Evolutionary conservation across 768 basidiomycete species (phyloP).

Genomic region (Coprinopsis strossmayeri): DNA sequence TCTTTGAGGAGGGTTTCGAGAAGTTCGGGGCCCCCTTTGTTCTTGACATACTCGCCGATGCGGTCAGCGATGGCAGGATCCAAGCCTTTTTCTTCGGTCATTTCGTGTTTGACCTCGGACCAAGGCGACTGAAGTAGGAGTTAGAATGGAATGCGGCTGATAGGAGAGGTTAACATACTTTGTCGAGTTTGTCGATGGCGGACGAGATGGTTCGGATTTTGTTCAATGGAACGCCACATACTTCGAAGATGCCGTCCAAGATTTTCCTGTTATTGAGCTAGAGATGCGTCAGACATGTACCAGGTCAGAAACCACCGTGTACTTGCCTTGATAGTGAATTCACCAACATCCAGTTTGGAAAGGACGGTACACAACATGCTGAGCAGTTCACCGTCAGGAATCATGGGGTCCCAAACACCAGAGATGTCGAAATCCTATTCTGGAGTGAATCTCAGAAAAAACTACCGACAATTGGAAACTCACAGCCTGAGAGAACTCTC

Average conservation of each 20-base stretch:
- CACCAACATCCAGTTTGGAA: slow-evolving; percentile 80
- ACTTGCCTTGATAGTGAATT: slow-evolving; percentile 85
- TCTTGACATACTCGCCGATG: slow-evolving; percentile 95
- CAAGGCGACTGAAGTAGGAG: too few relatives aligned
- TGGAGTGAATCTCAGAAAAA: background rate
- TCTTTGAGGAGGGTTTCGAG: slow-evolving; percentile 67
- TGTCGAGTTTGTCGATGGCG: slow-evolving; percentile 98
- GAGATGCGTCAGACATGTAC: background rate
- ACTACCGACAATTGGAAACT: slow-evolving; percentile 17
- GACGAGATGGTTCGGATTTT: slow-evolving; percentile 92
- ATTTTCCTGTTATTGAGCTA: slow-evolving; percentile 96
- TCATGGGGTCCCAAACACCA: slow-evolving; percentile 92
- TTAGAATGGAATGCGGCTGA: too few relatives aligned
- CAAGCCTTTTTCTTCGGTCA: slow-evolving; percentile 94
- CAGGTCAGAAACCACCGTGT: background rate
- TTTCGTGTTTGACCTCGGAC: slow-evolving; percentile 90
- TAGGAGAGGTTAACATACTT: too few relatives aligned
- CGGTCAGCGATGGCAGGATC: slow-evolving; percentile 76
- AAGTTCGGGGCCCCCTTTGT: slow-evolving; percentile 85
- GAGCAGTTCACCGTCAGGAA: slow-evolving; percentile 91
- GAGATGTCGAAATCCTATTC: slow-evolving; percentile 90
- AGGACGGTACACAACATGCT: slow-evolving; percentile 78
- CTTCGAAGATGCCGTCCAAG: slow-evolving; percentile 93
- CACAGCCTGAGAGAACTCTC: slow-evolving; percentile 97
- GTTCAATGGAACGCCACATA: slow-evolving; percentile 88